phyloP scores from a whole-genome alignment of 73 alveolate species.

The Tetrahymena thermophila region DNA sequence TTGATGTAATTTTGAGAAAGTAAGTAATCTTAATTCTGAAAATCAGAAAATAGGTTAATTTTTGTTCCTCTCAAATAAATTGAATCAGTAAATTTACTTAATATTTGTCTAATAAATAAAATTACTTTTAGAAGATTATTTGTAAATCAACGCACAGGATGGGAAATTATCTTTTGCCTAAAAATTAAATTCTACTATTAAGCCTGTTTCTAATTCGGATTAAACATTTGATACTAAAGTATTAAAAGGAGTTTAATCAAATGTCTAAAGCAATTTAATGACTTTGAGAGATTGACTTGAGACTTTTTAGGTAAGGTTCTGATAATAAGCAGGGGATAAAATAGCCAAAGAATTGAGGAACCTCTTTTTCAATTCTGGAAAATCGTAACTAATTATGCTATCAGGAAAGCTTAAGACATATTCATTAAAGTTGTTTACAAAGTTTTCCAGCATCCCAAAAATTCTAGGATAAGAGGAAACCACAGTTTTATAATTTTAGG shows the following conservation, averaged over 20 bases:
- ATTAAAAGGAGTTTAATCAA: background rate
- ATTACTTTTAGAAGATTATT: background rate
- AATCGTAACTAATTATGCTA: background rate
- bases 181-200: background rate
- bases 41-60: background rate
- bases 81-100: background rate
- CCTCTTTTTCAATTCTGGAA: background rate
- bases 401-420: background rate
- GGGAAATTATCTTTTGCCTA: background rate
- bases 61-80: background rate
- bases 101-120: background rate
- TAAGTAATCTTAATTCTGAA: background rate
- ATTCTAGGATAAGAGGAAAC: background rate
- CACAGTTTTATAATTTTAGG: background rate
- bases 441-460: background rate
- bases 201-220: background rate
- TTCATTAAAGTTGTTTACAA: background rate
- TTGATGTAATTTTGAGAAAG: background rate
- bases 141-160: background rate
- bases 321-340: background rate
- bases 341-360: background rate
- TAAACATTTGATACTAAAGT: background rate
- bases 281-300: background rate
- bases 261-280: background rate
- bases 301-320: background rate